Base-by-base conservation (phyloP, 208 protist genomes). In the Trypanosoma avium region DNA sequence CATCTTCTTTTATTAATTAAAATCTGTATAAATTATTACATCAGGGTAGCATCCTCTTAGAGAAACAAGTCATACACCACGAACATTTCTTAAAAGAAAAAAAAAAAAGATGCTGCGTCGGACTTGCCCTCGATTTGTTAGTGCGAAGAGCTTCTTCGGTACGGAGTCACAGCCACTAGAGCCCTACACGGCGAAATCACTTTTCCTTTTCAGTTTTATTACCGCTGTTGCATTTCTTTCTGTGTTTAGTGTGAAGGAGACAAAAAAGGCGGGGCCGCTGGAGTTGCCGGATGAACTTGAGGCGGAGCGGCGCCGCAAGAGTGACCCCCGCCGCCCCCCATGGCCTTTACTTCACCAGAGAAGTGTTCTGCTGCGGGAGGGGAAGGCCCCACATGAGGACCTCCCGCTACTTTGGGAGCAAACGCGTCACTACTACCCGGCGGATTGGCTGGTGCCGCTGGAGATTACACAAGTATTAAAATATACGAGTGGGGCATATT, bases 281-380 rank as follows among this genome's bases (percentile, higher is more conserved):
- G 79, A 92, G 75, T 64, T 91, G 30, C 81, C 82, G 5, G 78
- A 86, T 52, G 83, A 94, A 36, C 56, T 88, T 36, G 74, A 88
- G 61, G 81, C 69, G 54, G 62, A 88, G 70, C 67, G 77, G 36
- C 57, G 78, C 60, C 81, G 85, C 13, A 75, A 79, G 69, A 86
- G 79, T 42, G 88, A 94, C 55, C 88, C 88, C 7, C 79, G 82
- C 42, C 84, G 88, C 12, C 84, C 84, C 17, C 88, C 88, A 45
- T 94, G 88, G 85, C 88, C 88, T 29, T 77, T 94, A 56, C 81
- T 94, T 53, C 88, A 94, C 57, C 84, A 94, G 63, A 79, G 82
- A 8, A 75, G 82, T 32, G 84, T 92, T 64, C 64, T 92, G 61
- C 59, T 94, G 67, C 88, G 88, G 4, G 88, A 94, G 67, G 84